These are phyloP conservation scores for Apiospora kogelbergensis DNA, from an alignment of 2,329 filamentous ascomycete species.

Conservation along the genomic window DNA sequence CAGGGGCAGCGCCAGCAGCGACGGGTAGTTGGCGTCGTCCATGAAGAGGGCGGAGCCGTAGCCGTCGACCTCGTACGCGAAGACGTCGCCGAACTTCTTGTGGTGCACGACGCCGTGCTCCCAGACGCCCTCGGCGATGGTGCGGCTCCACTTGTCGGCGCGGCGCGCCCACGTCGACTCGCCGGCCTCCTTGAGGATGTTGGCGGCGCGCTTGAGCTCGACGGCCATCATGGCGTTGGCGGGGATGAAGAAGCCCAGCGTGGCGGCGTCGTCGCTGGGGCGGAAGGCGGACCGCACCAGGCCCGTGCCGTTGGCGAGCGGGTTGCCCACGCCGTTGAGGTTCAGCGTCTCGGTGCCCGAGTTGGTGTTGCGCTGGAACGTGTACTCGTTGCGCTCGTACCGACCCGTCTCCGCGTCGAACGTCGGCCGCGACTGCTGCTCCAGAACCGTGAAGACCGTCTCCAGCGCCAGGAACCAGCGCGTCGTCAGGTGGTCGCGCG, in stretches of 20 bases:
- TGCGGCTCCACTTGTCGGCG: conserved; percentile 58
- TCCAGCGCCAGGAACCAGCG: conserved; percentile 80
- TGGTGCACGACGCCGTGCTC: conserved; percentile 80
- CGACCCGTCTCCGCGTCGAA: conserved; percentile 68
- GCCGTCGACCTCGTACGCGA: conserved; percentile 86
- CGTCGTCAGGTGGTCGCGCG: conserved; percentile 72
- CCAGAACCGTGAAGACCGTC: conserved; percentile 70
- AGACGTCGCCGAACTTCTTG: conserved; percentile 73
- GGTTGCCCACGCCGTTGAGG: conserved; percentile 84
- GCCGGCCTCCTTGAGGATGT: conserved; percentile 62
- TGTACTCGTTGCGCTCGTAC: conserved; percentile 76
- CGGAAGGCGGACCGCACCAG: conserved; percentile 90
- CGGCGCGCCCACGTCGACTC: conserved; percentile 52
- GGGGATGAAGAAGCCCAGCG: conserved; percentile 91
- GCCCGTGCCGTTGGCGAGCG: conserved; percentile 79
- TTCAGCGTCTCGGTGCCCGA: conserved; percentile 87
- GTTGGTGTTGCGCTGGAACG: conserved; percentile 79
- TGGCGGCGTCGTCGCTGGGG: conserved; percentile 92
- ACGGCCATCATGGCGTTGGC: conserved; percentile 96
- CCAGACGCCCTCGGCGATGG: conserved; percentile 75
- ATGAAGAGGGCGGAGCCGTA: conserved; percentile 81
- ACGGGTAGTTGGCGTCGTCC: conserved; percentile 89
- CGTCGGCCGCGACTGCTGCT: conserved; percentile 77
- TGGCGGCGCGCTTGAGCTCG: conserved; percentile 74
- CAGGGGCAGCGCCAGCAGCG: conserved; percentile 73